Base-by-base conservation (phyloP, 495 filamentous ascomycete species). In the Aspergillus sparsus region DNA sequence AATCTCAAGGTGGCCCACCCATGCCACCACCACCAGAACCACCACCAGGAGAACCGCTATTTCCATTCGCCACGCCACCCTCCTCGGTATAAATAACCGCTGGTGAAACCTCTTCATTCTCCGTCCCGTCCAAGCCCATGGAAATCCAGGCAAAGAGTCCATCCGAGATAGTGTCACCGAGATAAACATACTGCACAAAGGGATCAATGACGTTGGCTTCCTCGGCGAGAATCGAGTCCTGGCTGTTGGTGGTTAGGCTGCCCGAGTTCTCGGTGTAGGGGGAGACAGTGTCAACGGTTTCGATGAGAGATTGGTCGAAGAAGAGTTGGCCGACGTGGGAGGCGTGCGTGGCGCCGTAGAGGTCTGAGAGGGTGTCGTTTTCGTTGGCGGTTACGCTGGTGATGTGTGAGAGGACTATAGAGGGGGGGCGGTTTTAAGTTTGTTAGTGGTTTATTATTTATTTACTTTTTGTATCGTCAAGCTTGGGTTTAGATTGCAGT, bases 321-420 rank as follows among this genome's bases (percentile, higher is more conserved):
- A 85, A 88, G 49, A 86, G 49, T 67, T 89, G 85, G 41, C 85
- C 84, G 57, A 87, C 76, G 71, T 89, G 82, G 2, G 78, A 72
- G 10, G 71, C 62, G 33, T 62, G 47, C 8, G 74, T 36, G 21
- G 21, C 1, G 41, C 62, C 67, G 60, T 73, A 73, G 0, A 78
- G 68, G 55, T 68, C 72, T 6, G 61, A 56, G 44, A 78, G 57
- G 36, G 75, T 78, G 55, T 70, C 54, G 66, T 76, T 62, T 33
- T 32, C 16, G 39, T 64, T 62, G 10, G 69, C 64, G 9, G 45
- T 57, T 16, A 73, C 74, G 53, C 62, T 62, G n/a, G 67, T 58
- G n/a, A 58, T 49, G 68, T 76, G 75, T 15, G 71, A 69, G 34
- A 78, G 68, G n/a, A 78, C 68, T 63, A n/a, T n/a, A n/a, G n/a